Evolutionary conservation across 805 yeast species (phyloP), one percentile per base, ranked within the genome.

Genomic region (Ogataea philodendri): DNA sequence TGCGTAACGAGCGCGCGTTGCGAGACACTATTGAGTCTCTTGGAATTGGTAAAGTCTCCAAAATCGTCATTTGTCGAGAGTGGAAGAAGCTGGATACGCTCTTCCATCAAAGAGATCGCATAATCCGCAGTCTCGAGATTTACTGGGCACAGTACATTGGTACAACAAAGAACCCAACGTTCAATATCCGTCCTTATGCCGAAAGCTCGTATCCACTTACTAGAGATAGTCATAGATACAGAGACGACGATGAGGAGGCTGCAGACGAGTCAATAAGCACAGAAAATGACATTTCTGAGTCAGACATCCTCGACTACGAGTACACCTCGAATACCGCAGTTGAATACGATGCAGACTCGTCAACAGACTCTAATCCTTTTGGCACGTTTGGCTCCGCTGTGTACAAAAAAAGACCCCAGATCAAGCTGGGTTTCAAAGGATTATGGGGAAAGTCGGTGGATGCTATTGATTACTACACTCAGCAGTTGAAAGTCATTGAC

Each of bases 51-150:
- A 79, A 75, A 39, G 95, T 90, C 2, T 73, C 80, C 16, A 72
- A 82, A 1, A 72, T 89, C 7, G 80, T 83, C 3, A 77, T 93
- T 2, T 93, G 96, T 48, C 69, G 87, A 42, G 93, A 90, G 55
- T 93, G 97, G 97, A 74, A 73, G 9, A 72, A 69, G 14, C 66
- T 90, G 36, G 87, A 89, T 49, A 52, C 59, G 30, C 62, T 93
- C 11, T 83, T 81, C 57, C 71, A 70, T 35, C 67, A 74, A 42
- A 68, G 97, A 26, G 65, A 69, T 22, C 45, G 56, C 13, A 61
- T 84, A 3, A 49, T 89, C 4, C 58, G 66, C 18, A 67, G 68
- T 36, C 60, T 87, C 9, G 97, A 90, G 59, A 65, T 67, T 7
- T 71, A 71, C 35, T 85, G 93, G 93, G 76, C 86, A 3, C 70